These are phyloP conservation scores for Tylopilus balloui DNA, from an alignment of 768 basidiomycete species.

Conservation along the genomic window DNA sequence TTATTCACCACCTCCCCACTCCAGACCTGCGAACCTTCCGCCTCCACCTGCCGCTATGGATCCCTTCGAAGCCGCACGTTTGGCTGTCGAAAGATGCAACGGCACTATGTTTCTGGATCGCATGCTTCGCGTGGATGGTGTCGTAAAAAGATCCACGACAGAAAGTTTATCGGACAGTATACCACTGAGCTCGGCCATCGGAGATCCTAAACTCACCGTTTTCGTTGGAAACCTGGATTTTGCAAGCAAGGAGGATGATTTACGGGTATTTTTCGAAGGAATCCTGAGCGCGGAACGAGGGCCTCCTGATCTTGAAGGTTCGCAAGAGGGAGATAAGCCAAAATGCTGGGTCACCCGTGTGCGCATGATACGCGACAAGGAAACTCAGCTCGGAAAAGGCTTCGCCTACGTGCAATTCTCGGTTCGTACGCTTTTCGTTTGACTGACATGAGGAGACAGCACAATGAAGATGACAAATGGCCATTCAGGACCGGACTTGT, in stretches of 20 bases:
- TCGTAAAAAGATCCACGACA: conserved; percentile 35
- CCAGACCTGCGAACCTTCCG: conserved; percentile 47
- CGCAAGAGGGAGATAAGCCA: conserved; percentile 33
- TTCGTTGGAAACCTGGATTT: conserved; percentile 96
- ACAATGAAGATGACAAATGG: not conserved
- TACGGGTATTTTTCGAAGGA: conserved; percentile 82
- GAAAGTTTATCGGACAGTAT: conserved; percentile 15
- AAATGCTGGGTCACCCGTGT: conserved; percentile 74
- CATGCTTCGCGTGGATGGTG: conserved; percentile 74
- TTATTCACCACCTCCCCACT: conserved; percentile 45
- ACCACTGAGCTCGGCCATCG: conserved; percentile 25
- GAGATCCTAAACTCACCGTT: conserved; percentile 75
- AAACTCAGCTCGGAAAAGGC: conserved; percentile 92
- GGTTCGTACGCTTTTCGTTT: conserved; percentile 37
- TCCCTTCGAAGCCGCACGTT: conserved; percentile 65
- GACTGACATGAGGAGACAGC: not conserved
- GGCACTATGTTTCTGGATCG: conserved; percentile 71
- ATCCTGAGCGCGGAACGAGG: conserved; percentile 70
- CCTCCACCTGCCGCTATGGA: conserved; percentile 48
- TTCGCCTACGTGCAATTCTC: conserved; percentile 89
- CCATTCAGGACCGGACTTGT: conserved; percentile 76
- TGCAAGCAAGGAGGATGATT: conserved; percentile 83
- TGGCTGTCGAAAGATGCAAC: conserved; percentile 58
- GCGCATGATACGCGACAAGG: conserved; percentile 84
- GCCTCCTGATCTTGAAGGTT: conserved; percentile 36